Conservation (phyloP, 768 basidiomycete genomes). For the Mycena kentingensis region DNA sequence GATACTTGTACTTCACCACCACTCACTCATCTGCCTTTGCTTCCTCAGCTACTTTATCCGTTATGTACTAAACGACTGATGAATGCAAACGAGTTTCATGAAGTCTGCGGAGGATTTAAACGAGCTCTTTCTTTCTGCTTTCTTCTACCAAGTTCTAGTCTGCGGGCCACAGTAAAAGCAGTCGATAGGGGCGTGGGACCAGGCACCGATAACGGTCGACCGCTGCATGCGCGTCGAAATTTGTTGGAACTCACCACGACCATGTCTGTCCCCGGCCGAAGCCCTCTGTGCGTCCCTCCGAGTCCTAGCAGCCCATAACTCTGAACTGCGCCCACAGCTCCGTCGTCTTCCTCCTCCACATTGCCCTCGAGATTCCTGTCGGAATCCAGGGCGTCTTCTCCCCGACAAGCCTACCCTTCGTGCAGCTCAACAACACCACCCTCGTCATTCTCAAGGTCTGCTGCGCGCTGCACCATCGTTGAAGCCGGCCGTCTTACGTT, state of each 20-base stretch:
- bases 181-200: too few species aligned
- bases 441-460: conserved; percentile 74
- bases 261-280: conserved; percentile 1
- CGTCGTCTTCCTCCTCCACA: conserved; percentile 73
- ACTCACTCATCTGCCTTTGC: too few species aligned
- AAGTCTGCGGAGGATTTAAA: too few species aligned
- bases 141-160: too few species aligned
- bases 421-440: conserved; percentile 83
- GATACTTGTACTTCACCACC: too few species aligned
- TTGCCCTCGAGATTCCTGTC: conserved; percentile 76
- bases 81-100: too few species aligned
- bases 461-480: neutral
- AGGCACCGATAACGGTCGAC: conserved; percentile 1
- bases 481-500: neutral
- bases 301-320: neutral
- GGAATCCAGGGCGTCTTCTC: conserved; percentile 76
- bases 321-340: conserved; percentile 44
- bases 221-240: neutral
- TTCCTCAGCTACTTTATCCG: too few species aligned
- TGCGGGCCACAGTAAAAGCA: too few species aligned
- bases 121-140: too few species aligned
- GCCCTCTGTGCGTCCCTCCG: neutral
- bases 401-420: conserved; percentile 64
- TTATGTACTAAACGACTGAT: too few species aligned
- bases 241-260: neutral